Percentiles rank a stretch among this genome's conserved stretches.
Evolutionary conservation across 306 rosid species (phyloP).

Genomic region (Boehmeria nivea): DNA sequence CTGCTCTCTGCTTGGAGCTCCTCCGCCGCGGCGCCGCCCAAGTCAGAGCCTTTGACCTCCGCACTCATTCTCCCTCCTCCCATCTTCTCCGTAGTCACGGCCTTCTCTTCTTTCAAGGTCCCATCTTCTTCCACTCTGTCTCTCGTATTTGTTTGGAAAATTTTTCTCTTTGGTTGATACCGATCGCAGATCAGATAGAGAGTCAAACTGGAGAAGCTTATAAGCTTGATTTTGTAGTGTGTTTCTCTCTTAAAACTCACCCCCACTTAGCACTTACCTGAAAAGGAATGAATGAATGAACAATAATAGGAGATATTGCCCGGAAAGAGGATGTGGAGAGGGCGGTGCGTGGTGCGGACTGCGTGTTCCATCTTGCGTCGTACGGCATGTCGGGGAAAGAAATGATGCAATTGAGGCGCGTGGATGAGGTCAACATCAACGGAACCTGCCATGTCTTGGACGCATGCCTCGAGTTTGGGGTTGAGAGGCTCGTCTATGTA

Average conservation of each 20-base stretch:
- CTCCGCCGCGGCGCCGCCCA: conserved; percentile 62
- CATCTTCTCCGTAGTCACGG: conserved; percentile 40
- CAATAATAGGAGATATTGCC: conserved; percentile 67
- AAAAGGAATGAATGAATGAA: no score
- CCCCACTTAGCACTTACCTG: no score
- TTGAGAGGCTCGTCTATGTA: conserved; percentile 71
- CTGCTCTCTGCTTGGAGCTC: conserved; percentile 83
- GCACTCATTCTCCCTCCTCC: conserved; percentile 55
- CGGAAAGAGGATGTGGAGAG: conserved; percentile 63
- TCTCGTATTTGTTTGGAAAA: no score
- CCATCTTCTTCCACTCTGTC: neutral
- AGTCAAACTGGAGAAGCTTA: no score
- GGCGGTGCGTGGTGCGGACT: conserved; percentile 59
- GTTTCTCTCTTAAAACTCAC: no score
- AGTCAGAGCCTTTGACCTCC: conserved; percentile 75
- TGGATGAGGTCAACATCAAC: conserved; percentile 70
- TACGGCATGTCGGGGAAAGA: conserved; percentile 89
- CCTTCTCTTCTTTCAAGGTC: conserved; percentile 65
- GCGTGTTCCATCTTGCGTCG: conserved; percentile 88
- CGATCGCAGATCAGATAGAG: no score
- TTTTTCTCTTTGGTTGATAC: no score
- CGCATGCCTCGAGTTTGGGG: conserved; percentile 55
- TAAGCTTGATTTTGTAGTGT: no score
- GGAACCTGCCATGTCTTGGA: conserved; percentile 81
- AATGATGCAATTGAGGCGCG: conserved; percentile 78